Evolutionary conservation across 495 filamentous ascomycete species (phyloP), one percentile per base, ranked within the genome.

Genomic region (Aspergillus homomorphus): DNA sequence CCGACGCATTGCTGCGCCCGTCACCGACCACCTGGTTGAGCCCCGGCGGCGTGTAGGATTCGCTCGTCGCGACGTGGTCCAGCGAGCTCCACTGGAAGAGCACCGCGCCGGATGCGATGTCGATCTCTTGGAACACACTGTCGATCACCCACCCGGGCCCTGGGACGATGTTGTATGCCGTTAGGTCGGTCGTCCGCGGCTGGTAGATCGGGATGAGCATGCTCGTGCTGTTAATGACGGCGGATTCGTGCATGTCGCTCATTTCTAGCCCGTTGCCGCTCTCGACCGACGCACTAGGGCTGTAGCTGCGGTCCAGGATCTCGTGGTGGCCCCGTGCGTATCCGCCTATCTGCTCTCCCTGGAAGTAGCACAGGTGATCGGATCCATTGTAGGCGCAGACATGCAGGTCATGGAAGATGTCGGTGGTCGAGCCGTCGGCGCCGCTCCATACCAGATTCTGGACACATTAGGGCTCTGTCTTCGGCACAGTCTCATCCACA

Each of bases 81-180:
- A 69, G 64, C 2, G 73, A 68, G 44, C 73, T 69, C 77, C 80
- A 82, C 23, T 74, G 71, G 45, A 77, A 77, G 12, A 74, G 28
- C 21, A 80, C 44, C 23, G 74, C 62, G 7, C 73, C 73, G 0
- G 71, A 75, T 6, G 63, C 62, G 9, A 79, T 58, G 51, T 82
- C 73, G 15, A 82, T 57, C 56, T 80, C 77, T 23, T 65, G 66
- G 50, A 76, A 77, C 8, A 71, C 72, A 66, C 16, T 45, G 38
- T 0, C 69, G 67, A 2, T 72, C 68, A 26, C 73, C 76, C 49
- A 71, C 73, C 8, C 66, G 12, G 33, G 33, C 7, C 15, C 15
- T 5, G 33, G 7, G 33, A 12, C 2, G 33, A 38, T 12, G 33
- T 38, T 7, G 33, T 38, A 38, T 5, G 33, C 68, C 3, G 60